Evolutionary conservation across 31 red algal genomes (phyloP), one percentile per base, ranked within the genome.

Genomic region (Bonnemaisonia californica): DNA sequence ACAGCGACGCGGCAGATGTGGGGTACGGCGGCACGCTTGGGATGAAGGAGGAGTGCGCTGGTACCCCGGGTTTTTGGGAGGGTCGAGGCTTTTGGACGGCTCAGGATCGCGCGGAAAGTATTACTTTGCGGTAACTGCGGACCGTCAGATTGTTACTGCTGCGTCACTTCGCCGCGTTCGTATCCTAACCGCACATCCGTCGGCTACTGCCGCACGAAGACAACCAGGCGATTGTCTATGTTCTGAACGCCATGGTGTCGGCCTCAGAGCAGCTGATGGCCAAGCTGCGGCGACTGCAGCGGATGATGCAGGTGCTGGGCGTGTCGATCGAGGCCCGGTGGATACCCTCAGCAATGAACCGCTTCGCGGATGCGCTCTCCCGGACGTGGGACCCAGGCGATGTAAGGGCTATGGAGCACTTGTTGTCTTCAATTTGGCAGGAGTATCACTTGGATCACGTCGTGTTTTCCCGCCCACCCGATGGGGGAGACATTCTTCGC

Each of bases 1-100:
- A 72, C 68, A 42, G 34, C 34, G 68, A 72, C 38, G 68, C 68
- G 0, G 68, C 38, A 34, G 68, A 72, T 26, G 18, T 72, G 68
- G 68, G 68, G 29, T 42, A 39, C 18, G 48, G 48, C 48, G 48
- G 48, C 48, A 55, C 48, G 48, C 21, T 55, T 55, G 21, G 48
- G 13, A 55, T 12, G 48, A 21, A 55, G 13, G n/a, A 55, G 12
- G 48, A 12, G 48, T 21, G 13, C 48, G 48, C 13, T 12, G 48
- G 48, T 16, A 21, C 12, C 12, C 21, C 13, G 48, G 13, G 48
- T 55, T 55, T 30, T 9, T 9, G 48, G 12, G 21, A 54, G 48
- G 13, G 11, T 24, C 61, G 26, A 23, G 61, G 35, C 21, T 42
- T 45, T 26, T 72, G 24, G 36, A n/a, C 31, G 38, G 68, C 38